phyloP scores from a whole-genome alignment of 495 filamentous ascomycete species.

The Penicillium ucsense region DNA sequence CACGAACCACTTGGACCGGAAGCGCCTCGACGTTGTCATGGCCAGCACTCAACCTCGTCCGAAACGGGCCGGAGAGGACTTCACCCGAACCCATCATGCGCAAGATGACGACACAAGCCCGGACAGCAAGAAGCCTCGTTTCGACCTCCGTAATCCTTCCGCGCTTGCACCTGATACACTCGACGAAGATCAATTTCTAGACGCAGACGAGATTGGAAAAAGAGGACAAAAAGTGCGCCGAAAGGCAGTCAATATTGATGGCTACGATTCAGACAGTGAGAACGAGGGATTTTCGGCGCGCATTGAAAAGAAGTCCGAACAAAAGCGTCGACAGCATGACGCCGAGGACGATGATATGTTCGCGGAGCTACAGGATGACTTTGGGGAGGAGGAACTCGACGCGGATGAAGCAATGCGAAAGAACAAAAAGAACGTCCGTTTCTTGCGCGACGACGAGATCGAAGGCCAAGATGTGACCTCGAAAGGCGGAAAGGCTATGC shows the following conservation, averaged over 20 bases:
- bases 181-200: constrained; percentile 73
- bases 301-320: constrained; percentile 48
- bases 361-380: constrained; percentile 60
- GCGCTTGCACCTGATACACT: constrained; percentile 69
- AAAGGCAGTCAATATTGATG: constrained; percentile 88
- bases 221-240: constrained; percentile 69
- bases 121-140: constrained; percentile 74
- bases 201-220: constrained; percentile 88
- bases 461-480: constrained; percentile 72
- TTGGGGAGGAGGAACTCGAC: constrained; percentile 43
- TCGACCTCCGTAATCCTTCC: constrained; percentile 90
- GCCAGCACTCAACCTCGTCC: constrained; percentile 59
- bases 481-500: constrained; percentile 61
- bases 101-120: constrained; percentile 40
- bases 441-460: constrained; percentile 67
- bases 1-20: neutral
- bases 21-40: constrained; percentile 32
- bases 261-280: constrained; percentile 91
- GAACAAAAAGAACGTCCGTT: constrained; percentile 70
- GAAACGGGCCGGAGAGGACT: constrained; percentile 73
- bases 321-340: constrained; percentile 35
- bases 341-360: constrained; percentile 79
- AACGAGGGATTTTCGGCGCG: constrained; percentile 78
- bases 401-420: constrained; percentile 40
- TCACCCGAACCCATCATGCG: constrained; percentile 58